Base-by-base conservation (phyloP, 2,329 filamentous ascomycete genomes). In the Elsinoe fawcettii region DNA sequence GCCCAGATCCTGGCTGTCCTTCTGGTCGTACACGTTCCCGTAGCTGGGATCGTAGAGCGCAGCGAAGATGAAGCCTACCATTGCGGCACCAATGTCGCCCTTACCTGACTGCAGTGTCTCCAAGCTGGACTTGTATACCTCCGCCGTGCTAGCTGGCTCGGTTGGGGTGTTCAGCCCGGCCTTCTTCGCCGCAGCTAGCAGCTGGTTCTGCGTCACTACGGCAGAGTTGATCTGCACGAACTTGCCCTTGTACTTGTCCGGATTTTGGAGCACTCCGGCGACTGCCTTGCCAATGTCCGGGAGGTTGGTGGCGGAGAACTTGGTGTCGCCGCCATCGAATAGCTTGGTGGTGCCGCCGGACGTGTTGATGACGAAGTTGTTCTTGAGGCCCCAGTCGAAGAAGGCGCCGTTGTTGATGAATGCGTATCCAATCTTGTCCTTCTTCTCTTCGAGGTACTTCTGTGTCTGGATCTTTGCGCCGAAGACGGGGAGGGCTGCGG, bases 1-100 rank as follows among this genome's bases (percentile, higher is more conserved):
- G 2, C 71, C 70, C 16, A 73, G 61, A 59, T 73, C 56, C 32
- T 68, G 64, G 55, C 73, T 74, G 56, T 72, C 70, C 56, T 69
- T 64, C 51, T 64, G 61, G 12, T 57, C 56, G 16, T 63, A 66
- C 59, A 70, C 69, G 47, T 70, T 63, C 55, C 66, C 66, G 62
- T 69, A 73, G 1, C 63, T 64, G 2, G 59, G 41, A 37, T 60
- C 62, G 58, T 62, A 71, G 4, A 63, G 62, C 4, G 63, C 68
- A 30, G 63, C 56, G 22, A 65, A 61, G 46, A 68, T 63, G 55
- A 71, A 69, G 20, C 62, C 61, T 7, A 68, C 16, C 63, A 69
- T 68, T 9, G 60, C 55, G 37, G 18, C 16, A 14, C 51, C 43
- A 9, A 61, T 51, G 22, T 61, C 34, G 11, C 39, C 36, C 11